Evolutionary conservation across 2,329 filamentous ascomycete species (phyloP), one percentile per base, ranked within the genome.

Genomic region (Triangularia verruculosa): DNA sequence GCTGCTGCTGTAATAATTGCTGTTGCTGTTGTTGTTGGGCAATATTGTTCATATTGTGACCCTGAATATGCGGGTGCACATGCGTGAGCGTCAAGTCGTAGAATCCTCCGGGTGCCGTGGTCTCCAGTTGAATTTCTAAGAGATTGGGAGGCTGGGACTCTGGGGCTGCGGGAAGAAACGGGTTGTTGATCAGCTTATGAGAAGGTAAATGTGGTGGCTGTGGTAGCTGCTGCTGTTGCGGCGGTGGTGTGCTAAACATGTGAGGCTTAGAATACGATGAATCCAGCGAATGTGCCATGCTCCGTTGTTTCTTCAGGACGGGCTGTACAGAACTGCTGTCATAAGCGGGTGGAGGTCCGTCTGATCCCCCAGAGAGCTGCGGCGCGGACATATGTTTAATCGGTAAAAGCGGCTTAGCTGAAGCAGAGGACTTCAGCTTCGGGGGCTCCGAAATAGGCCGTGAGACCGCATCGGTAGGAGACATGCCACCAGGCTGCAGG

Each of bases 381-480:
- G 68, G 67, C 20, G 64, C 52, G 11, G 68, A 69, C 63, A 67
- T 63, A 61, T 70, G 69, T 39, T 66, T 68, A 15, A 58, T 62
- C 6, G 64, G 51, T 4, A 61, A 52, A 15, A 54, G 20, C 11
- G 22, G 12, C 20, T 59, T 59, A 15, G 64, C 34, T 28, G 59
- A 64, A 27, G 62, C 17, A 7, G 27, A 2, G 3, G 64, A 13
- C 51, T 68, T 67, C 22, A 61, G 54, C 59, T 67, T 70, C 13
- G 63, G 61, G 12, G 68, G 68, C 32, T 70, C 70, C 5, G 68
- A 70, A n/a, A 65, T 61, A 13, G 68, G 69, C 17, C 68, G 58
- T 8, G 60, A 7, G 61, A 57, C 51, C 54, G 22, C 2, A 24
- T 51, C 4, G 60, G 47, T 8, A 58, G 65, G 3, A 61, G 39